phyloP scores from a whole-genome alignment of 495 filamentous ascomycete species.

The Copromyces sp. region DNA sequence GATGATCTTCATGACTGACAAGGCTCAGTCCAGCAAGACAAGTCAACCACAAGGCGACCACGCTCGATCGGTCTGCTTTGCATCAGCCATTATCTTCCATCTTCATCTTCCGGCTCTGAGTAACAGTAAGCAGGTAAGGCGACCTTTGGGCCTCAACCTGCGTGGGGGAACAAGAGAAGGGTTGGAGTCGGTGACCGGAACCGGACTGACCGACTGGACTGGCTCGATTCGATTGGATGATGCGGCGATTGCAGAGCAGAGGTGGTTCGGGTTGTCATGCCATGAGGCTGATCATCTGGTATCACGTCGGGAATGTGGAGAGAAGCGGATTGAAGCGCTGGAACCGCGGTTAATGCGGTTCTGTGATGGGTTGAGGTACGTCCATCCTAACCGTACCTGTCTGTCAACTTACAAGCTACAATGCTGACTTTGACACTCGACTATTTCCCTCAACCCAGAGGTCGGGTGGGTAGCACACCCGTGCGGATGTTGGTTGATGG shows the following conservation, averaged over 20 bases:
- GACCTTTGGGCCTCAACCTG: background rate
- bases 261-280: background rate
- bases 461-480: background rate
- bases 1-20: background rate
- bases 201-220: background rate
- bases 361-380: background rate
- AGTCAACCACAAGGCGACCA: background rate
- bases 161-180: background rate
- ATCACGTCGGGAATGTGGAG: background rate
- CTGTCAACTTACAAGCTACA: background rate
- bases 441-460: background rate
- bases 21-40: background rate
- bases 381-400: background rate
- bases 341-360: background rate
- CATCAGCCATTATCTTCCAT: background rate
- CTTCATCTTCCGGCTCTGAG: background rate
- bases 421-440: background rate
- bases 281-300: background rate
- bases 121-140: background rate
- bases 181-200: background rate
- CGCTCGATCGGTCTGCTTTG: background rate
- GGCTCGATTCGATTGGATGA: background rate
- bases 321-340: background rate
- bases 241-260: background rate
- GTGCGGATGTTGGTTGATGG: background rate